A percentile compares a stretch with the other conserved stretches of the same genome.
phyloP scores from a whole-genome alignment of 2,329 filamentous ascomycete species.

The Hypoxylon sp. region DNA sequence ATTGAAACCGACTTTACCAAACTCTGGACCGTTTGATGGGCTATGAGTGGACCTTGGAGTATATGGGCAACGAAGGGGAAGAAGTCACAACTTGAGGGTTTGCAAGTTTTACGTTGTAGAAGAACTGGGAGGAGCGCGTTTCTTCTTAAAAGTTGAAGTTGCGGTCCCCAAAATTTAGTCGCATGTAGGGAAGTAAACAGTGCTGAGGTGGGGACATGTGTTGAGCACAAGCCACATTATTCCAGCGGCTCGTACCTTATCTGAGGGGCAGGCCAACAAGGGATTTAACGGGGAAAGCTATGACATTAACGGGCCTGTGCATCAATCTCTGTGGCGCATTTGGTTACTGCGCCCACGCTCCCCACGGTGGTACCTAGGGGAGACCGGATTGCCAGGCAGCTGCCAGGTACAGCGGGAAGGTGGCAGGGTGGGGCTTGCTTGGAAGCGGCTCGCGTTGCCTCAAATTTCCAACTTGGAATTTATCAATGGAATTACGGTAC shows the following conservation, averaged over 20 bases:
- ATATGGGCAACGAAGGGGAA: constrained; percentile 4
- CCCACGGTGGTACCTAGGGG: no score
- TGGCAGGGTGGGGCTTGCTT: background rate
- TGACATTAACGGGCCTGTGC: constrained; percentile 17
- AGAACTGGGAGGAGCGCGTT: constrained; percentile 31
- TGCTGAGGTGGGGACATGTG: constrained; percentile 34
- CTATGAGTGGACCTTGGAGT: constrained; percentile 5
- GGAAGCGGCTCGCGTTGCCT: constrained; percentile 4
- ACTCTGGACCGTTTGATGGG: constrained; percentile 18
- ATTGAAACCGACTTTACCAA: constrained; percentile 23
- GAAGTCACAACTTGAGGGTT: constrained; percentile 22
- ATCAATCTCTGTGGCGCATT: constrained; percentile 21
- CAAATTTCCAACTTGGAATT: background rate
- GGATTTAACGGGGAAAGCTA: constrained; percentile 18
- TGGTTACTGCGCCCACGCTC: background rate
- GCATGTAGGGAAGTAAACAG: constrained; percentile 42
- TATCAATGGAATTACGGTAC: no score
- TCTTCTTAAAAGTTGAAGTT: constrained; percentile 41
- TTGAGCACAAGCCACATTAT: constrained; percentile 26
- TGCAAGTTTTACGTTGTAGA: constrained; percentile 9
- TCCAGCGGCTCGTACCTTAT: constrained; percentile 22
- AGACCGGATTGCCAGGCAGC: background rate
- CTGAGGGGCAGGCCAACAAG: constrained; percentile 33
- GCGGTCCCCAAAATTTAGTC: constrained; percentile 40
- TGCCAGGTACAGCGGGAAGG: constrained; percentile 10